Evolutionary conservation across 106 monocot genomes (phyloP).

Genomic region (Dendrobium catenatum): DNA sequence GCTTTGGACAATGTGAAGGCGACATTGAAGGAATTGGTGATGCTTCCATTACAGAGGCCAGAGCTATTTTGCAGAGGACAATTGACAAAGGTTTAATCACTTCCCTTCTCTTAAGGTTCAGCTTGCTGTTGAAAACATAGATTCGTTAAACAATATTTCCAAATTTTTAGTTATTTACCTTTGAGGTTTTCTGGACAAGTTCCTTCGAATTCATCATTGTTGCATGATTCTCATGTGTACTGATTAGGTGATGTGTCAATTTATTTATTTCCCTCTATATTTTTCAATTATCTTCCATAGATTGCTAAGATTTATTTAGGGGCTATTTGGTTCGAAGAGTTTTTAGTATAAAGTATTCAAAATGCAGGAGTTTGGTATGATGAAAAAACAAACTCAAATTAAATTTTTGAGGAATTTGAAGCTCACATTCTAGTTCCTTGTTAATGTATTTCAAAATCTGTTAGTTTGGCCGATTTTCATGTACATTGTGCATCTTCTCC

Average conservation of each 20-base stretch:
- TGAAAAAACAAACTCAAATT: too few species aligned
- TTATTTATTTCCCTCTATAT: background rate
- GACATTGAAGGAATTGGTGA: constrained; percentile 93
- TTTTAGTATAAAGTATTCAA: too few species aligned
- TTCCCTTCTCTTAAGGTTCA: background rate
- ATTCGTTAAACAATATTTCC: background rate
- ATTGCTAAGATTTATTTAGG: background rate
- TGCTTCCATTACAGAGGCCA: constrained; percentile 98
- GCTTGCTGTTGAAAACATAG: background rate
- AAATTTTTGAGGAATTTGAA: too few species aligned
- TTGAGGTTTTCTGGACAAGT: background rate
- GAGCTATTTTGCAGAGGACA: constrained; percentile 97
- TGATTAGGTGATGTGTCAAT: background rate
- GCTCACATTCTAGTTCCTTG: too few species aligned
- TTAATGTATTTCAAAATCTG: too few species aligned
- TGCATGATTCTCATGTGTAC: background rate
- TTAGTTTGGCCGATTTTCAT: too few species aligned
- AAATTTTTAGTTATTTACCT: background rate
- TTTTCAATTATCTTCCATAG: background rate
- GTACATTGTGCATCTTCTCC: too few species aligned
- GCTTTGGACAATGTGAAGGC: constrained; percentile 96
- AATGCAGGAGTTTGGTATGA: too few species aligned
- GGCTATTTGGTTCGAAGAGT: too few species aligned
- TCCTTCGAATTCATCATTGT: background rate
- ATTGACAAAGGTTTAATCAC: constrained; percentile 67